Percentiles rank a stretch among this genome's conserved stretches.
phyloP scores from a whole-genome alignment of 306 rosid genomes.

The Hylodesmum podocarpum region DNA sequence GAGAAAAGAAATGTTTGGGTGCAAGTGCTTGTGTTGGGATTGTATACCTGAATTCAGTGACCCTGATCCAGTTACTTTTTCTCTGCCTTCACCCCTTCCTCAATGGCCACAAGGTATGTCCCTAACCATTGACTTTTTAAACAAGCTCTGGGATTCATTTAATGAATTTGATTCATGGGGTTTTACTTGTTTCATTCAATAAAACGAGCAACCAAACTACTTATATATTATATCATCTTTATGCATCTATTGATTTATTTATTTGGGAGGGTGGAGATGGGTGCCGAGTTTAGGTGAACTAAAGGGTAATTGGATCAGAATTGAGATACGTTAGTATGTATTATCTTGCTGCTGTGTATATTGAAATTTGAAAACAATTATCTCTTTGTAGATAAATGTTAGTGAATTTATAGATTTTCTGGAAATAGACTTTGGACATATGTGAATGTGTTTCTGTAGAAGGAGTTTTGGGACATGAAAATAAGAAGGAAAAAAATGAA shows the following conservation, averaged over 20 bases:
- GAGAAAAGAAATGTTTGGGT: slow-evolving; percentile 56
- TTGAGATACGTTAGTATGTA: background rate
- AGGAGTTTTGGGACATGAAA: too few relatives aligned
- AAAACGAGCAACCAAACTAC: background rate
- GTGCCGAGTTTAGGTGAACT: background rate
- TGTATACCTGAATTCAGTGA: slow-evolving; percentile 24
- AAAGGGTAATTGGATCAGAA: background rate
- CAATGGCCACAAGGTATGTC: slow-evolving; percentile 80
- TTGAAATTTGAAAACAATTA: background rate
- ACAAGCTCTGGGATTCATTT: background rate
- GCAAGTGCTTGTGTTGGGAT: slow-evolving; percentile 62
- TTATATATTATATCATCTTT: background rate
- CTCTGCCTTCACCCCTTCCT: slow-evolving; percentile 80
- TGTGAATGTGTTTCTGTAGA: too few relatives aligned
- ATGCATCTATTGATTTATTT: too few relatives aligned
- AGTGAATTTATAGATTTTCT: background rate
- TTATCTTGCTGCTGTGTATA: background rate
- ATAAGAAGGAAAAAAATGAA: too few relatives aligned
- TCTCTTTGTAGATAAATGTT: background rate
- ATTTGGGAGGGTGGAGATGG: background rate
- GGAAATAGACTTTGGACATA: background rate
- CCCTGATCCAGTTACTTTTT: slow-evolving; percentile 54
- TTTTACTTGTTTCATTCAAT: background rate
- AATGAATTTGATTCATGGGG: background rate
- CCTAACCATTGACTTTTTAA: background rate